Conservation (phyloP, 1,139 yeast genomes). For the Saccharomyces hybrid region DNA sequence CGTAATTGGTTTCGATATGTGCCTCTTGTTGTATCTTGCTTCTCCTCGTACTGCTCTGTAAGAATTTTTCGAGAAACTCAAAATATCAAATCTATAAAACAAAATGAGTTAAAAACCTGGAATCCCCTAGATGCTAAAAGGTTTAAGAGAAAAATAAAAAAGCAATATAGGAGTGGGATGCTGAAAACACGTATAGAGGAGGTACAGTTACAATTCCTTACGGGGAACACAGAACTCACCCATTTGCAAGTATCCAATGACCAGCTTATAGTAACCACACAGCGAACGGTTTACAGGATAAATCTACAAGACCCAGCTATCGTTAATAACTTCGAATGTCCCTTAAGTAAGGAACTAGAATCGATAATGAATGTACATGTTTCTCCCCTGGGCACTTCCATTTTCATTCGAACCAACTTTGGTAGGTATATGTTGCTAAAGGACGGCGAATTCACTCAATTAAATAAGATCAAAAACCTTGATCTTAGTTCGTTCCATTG, state of each 20-base stretch:
- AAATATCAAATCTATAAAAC: background rate
- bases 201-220: background rate
- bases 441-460: background rate
- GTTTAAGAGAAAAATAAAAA: background rate
- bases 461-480: constrained; percentile 16
- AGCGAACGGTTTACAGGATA: background rate
- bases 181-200: background rate
- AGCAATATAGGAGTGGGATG: background rate
- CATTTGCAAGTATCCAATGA: background rate
- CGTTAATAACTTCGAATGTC: background rate
- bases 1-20: background rate
- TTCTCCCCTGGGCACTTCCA: background rate
- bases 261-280: background rate
- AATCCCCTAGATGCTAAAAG: background rate
- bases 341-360: background rate
- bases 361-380: background rate
- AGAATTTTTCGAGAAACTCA: background rate
- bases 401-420: background rate
- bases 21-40: background rate
- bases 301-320: background rate
- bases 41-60: background rate
- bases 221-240: background rate
- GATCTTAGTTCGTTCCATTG: constrained; percentile 22
- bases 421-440: background rate
- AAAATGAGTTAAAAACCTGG: background rate